These are phyloP conservation scores for Colletotrichum sansevieriae DNA, from an alignment of 2,329 filamentous ascomycete species.

Conservation along the genomic window DNA sequence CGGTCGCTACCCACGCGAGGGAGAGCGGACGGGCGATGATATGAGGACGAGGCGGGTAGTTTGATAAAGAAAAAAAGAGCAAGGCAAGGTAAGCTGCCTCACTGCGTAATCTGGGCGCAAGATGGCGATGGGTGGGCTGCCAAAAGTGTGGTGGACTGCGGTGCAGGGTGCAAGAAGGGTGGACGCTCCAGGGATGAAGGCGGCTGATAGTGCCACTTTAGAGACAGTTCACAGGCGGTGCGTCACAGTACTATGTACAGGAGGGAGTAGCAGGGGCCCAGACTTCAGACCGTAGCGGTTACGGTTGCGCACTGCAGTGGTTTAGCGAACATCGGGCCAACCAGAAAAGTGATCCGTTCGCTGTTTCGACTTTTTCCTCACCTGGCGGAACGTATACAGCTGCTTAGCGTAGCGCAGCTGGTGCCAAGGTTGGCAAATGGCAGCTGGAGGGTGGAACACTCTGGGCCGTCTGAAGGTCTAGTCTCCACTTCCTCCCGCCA, in stretches of 20 bases:
- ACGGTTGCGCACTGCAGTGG: constrained; percentile 4
- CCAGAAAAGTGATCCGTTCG: not conserved
- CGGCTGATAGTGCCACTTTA: constrained; percentile 25
- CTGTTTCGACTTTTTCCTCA: not conserved
- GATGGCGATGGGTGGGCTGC: constrained; percentile 6
- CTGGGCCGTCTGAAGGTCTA: not conserved
- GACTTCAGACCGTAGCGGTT: constrained; percentile 30
- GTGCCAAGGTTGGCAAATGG: not conserved
- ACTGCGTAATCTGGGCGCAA: not conserved
- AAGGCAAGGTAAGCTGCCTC: constrained; percentile 4
- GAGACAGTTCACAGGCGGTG: constrained; percentile 26
- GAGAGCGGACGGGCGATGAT: constrained; percentile 14
- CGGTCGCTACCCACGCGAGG: constrained; percentile 12
- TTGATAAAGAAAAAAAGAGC: constrained; percentile 34
- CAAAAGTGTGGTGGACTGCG: not conserved
- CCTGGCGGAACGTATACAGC: not conserved
- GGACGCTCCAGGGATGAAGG: constrained; percentile 34
- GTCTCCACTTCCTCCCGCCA: too few relatives aligned
- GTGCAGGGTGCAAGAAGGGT: too few relatives aligned
- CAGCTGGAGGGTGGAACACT: constrained; percentile 11
- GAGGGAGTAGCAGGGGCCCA: constrained; percentile 9
- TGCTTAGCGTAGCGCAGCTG: too few relatives aligned
- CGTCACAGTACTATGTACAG: constrained; percentile 31
- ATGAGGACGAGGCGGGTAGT: constrained; percentile 8
- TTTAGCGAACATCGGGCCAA: constrained; percentile 8